These are phyloP conservation scores for Aspergillus ibericus DNA, from an alignment of 2,329 filamentous ascomycete species.

Conservation along the genomic window DNA sequence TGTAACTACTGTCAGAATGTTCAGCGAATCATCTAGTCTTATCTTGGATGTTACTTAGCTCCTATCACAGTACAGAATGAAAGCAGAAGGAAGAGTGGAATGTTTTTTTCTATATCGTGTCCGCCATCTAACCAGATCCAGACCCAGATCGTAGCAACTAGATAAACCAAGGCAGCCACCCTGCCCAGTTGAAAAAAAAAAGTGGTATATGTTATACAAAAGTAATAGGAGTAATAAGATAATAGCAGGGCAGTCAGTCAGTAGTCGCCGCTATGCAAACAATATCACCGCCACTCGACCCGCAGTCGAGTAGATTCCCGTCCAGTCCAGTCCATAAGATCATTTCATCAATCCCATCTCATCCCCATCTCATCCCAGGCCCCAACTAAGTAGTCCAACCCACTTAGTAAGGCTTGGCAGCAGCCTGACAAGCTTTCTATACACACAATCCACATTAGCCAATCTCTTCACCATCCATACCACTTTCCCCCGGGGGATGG, in stretches of 20 bases:
- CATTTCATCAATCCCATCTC: not conserved
- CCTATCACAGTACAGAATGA: not conserved
- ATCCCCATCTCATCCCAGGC: not conserved
- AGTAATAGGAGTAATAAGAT: not conserved
- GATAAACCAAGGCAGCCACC: too few species aligned
- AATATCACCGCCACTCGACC: slow-evolving; percentile 9
- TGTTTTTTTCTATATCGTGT: slow-evolving; percentile 15
- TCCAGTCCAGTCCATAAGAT: not conserved
- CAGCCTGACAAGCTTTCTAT: slow-evolving; percentile 78
- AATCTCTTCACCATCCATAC: not conserved
- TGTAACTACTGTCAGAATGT: not conserved
- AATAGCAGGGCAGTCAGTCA: slow-evolving; percentile 7
- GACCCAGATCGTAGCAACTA: too few species aligned
- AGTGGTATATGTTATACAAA: slow-evolving; percentile 2
- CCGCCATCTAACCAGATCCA: too few species aligned
- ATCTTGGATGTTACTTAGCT: not conserved
- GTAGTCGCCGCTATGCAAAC: slow-evolving; percentile 25
- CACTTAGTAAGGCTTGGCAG: slow-evolving; percentile 68
- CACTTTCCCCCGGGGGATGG: not conserved
- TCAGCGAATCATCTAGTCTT: not conserved
- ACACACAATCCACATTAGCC: not conserved
- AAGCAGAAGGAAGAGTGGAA: slow-evolving; percentile 18
- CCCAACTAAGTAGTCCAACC: not conserved
- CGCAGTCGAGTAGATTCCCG: too few species aligned
- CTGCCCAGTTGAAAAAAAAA: slow-evolving; percentile 5